phyloP scores from a whole-genome alignment of 306 rosid genomes.

The Adenanthera pavonina region DNA sequence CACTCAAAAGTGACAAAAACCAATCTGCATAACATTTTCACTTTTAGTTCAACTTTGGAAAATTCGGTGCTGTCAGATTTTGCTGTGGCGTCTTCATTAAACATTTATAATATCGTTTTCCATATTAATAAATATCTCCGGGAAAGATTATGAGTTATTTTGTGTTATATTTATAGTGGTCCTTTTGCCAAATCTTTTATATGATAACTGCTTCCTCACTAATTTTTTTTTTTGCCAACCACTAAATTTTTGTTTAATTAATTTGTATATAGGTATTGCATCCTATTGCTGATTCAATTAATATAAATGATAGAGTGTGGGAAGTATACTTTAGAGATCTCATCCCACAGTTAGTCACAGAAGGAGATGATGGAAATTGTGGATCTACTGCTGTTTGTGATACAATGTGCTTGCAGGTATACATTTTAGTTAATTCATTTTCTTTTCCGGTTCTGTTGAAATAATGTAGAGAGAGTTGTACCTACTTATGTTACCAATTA shows the following conservation, averaged over 20 bases:
- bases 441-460: constrained; percentile 6
- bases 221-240: neutral
- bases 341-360: constrained; percentile 71
- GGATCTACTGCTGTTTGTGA: constrained; percentile 94
- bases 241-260: constrained; percentile 19
- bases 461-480: neutral
- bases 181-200: constrained; percentile 20
- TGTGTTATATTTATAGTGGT: constrained; percentile 5
- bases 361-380: constrained; percentile 88
- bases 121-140: neutral
- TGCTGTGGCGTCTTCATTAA: neutral
- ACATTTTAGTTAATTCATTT: constrained; percentile 16
- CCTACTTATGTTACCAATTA: neutral
- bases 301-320: constrained; percentile 85
- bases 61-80: constrained; percentile 12
- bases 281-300: constrained; percentile 71
- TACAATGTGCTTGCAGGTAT: constrained; percentile 92
- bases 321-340: constrained; percentile 79
- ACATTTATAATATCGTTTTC: neutral
- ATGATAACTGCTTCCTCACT: constrained; percentile 32
- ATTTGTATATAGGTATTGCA: constrained; percentile 76
- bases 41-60: neutral
- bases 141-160: neutral
- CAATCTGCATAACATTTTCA: neutral
- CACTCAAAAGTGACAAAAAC: neutral